These are phyloP conservation scores for Fusarium odoratissimum DNA, from an alignment of 2,329 filamentous ascomycete genomes.

Conservation along the genomic window DNA sequence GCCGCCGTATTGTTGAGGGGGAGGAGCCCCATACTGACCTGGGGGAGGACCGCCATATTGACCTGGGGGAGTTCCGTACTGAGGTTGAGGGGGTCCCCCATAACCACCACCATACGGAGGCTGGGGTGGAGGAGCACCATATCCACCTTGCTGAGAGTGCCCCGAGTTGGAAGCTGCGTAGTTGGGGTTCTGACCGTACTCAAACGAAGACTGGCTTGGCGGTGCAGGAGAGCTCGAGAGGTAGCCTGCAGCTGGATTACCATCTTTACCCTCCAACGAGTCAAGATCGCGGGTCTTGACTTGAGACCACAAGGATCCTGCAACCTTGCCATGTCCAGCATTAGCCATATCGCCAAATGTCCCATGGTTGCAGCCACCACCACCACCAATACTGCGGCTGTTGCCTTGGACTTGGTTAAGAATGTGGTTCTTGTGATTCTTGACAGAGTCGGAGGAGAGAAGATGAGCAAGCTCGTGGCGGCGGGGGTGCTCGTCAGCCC, in stretches of 20 bases:
- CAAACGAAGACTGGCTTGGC: slow-evolving; percentile 51
- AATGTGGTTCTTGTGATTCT: slow-evolving; percentile 82
- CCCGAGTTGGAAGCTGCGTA: slow-evolving; percentile 43
- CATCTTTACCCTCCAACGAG: slow-evolving; percentile 64
- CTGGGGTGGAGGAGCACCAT: slow-evolving; percentile 48
- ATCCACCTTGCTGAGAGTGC: slow-evolving; percentile 41
- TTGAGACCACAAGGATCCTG: slow-evolving; percentile 70
- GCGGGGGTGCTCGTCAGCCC: slow-evolving; percentile 78
- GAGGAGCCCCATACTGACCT: slow-evolving; percentile 47
- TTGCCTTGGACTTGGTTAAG: slow-evolving; percentile 50
- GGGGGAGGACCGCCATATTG: slow-evolving; percentile 47
- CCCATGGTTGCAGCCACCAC: slow-evolving; percentile 56
- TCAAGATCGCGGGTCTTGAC: slow-evolving; percentile 69
- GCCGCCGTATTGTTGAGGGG: slow-evolving; percentile 47
- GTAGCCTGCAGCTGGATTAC: slow-evolving; percentile 52
- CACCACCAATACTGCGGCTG: slow-evolving; percentile 33
- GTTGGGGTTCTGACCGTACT: slow-evolving; percentile 54
- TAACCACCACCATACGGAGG: slow-evolving; percentile 50
- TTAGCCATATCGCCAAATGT: slow-evolving; percentile 57
- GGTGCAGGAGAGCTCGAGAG: slow-evolving; percentile 55
- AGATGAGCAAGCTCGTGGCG: slow-evolving; percentile 76
- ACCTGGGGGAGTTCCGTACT: slow-evolving; percentile 46
- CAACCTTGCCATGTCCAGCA: slow-evolving; percentile 67
- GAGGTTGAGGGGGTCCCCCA: slow-evolving; percentile 45
- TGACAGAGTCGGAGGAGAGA: slow-evolving; percentile 87